These are phyloP conservation scores for Paradendryphiella salina DNA, from an alignment of 2,329 filamentous ascomycete genomes.

Conservation along the genomic window DNA sequence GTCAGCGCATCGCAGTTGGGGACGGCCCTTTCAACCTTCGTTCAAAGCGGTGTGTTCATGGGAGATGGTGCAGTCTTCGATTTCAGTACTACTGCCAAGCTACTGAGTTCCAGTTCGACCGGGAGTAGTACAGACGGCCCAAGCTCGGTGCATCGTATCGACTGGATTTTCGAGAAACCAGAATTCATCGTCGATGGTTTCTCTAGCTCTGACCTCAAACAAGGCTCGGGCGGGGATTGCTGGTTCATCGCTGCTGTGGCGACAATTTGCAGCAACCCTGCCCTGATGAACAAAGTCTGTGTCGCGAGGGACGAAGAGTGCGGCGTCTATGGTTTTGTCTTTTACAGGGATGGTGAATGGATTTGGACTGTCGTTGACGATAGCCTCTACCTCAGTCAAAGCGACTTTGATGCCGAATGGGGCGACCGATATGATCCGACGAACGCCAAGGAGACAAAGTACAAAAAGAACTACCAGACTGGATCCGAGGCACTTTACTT, in stretches of 20 bases:
- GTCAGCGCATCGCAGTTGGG: slow-evolving; percentile 22
- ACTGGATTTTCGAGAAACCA: slow-evolving; percentile 77
- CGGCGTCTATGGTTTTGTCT: slow-evolving; percentile 84
- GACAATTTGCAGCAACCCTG: slow-evolving; percentile 71
- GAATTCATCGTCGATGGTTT: slow-evolving; percentile 77
- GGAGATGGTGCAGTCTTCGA: slow-evolving; percentile 24
- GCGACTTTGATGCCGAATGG: slow-evolving; percentile 73
- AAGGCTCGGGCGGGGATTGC: slow-evolving; percentile 78
- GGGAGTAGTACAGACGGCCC: slow-evolving; percentile 17
- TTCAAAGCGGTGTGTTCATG: slow-evolving; percentile 26
- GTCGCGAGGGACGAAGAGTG: slow-evolving; percentile 72
- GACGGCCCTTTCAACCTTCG: slow-evolving; percentile 32
- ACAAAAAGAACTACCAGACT: slow-evolving; percentile 69
- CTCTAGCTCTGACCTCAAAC: slow-evolving; percentile 74
- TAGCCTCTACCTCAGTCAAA: slow-evolving; percentile 77
- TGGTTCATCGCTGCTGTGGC: slow-evolving; percentile 83
- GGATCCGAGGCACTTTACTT: slow-evolving; percentile 79
- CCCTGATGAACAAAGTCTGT: slow-evolving; percentile 72
- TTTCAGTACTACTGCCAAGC: slow-evolving; percentile 62
- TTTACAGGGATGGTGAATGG: slow-evolving; percentile 69
- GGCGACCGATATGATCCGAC: slow-evolving; percentile 68
- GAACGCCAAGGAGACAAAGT: slow-evolving; percentile 60
- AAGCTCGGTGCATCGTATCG: slow-evolving; percentile 37
- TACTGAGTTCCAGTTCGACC: slow-evolving; percentile 49
- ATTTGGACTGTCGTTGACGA: slow-evolving; percentile 89